Conservation (phyloP, 805 yeast species). For the Candida anglica region DNA sequence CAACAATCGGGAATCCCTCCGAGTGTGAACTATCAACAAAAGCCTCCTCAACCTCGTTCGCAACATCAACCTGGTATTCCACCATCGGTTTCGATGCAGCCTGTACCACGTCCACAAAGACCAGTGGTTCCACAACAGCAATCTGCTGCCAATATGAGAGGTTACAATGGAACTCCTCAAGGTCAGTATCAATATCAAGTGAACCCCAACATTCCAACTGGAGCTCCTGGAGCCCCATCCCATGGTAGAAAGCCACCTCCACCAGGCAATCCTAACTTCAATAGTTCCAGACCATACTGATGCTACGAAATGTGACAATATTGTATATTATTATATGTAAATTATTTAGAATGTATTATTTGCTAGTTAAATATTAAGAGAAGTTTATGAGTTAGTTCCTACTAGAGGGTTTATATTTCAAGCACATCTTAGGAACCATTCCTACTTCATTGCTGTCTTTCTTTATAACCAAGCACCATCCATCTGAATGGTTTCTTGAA, state of each 20-base stretch:
- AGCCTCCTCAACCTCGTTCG: slow-evolving; percentile 4
- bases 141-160: slow-evolving; percentile 6
- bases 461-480: slow-evolving; percentile 34
- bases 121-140: slow-evolving; percentile 1
- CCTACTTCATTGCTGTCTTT: slow-evolving; percentile 15
- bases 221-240: slow-evolving; percentile 3
- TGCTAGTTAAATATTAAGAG: no score
- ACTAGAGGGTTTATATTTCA: slow-evolving; percentile 9
- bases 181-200: slow-evolving; percentile 8
- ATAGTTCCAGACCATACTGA: background rate
- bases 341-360: no score
- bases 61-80: slow-evolving; percentile 6
- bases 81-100: slow-evolving; percentile 5
- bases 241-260: slow-evolving; percentile 3
- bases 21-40: slow-evolving; percentile 7
- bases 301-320: background rate
- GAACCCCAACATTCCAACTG: slow-evolving; percentile 5
- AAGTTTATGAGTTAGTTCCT: background rate
- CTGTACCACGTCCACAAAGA: slow-evolving; percentile 5
- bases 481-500: slow-evolving; percentile 25
- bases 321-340: slow-evolving; percentile 7
- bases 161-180: slow-evolving; percentile 2
- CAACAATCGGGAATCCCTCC: slow-evolving; percentile 7
- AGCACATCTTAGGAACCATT: slow-evolving; percentile 30
- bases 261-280: slow-evolving; percentile 5